A percentile compares a stretch with the other conserved stretches of the same genome.
These are phyloP conservation scores for Solanum virginianum DNA, from an alignment of 257 asterid genomes.

Conservation along the genomic window DNA sequence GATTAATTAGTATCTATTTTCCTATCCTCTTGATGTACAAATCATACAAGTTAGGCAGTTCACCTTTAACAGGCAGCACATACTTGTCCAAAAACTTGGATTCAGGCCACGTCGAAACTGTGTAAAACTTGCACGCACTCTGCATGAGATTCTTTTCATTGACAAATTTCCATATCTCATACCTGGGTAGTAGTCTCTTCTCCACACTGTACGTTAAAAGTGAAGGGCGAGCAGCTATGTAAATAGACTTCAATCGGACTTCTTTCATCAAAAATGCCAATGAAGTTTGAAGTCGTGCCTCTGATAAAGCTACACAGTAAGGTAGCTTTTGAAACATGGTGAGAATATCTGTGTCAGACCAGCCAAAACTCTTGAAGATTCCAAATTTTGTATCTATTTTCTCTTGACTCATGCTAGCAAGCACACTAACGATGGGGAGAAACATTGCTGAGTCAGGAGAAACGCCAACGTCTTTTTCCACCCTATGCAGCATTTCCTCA, in stretches of 20 bases:
- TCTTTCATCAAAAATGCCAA: constrained; percentile 1
- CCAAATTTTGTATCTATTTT: background rate
- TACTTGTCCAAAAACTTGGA: background rate
- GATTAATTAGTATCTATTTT: background rate
- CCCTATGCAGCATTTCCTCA: background rate
- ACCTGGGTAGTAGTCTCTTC: constrained; percentile 4
- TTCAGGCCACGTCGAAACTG: background rate
- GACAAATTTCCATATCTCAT: background rate
- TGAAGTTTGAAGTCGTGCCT: background rate
- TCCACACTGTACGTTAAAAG: background rate
- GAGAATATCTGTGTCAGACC: background rate
- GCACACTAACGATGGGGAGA: background rate
- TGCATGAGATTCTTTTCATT: constrained; percentile 1
- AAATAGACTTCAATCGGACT: background rate
- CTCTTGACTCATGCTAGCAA: background rate
- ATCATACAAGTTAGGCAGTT: background rate
- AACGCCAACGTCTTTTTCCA: background rate
- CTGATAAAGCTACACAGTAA: background rate
- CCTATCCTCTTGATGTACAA: background rate
- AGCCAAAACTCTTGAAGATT: constrained; percentile 9
- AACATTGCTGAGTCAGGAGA: background rate
- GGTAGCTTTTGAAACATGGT: background rate
- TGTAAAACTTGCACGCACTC: background rate
- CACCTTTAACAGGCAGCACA: background rate
- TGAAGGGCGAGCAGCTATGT: background rate